phyloP scores from a whole-genome alignment of 805 yeast species.

The Saturnispora serradocipensis region DNA sequence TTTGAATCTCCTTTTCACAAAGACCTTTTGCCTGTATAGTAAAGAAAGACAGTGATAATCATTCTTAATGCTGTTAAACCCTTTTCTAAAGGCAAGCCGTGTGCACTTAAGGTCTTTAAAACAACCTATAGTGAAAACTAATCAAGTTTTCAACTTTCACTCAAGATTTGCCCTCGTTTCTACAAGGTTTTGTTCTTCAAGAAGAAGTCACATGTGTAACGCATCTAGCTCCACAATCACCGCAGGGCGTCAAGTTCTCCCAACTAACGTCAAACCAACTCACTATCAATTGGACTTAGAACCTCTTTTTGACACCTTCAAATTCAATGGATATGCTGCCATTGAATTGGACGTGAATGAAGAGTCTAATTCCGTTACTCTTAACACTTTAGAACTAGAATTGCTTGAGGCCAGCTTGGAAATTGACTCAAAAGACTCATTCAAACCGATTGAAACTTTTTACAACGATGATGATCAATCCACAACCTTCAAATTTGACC shows the following conservation, averaged over 20 bases:
- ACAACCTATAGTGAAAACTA: neutral
- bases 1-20: neutral
- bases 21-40: neutral
- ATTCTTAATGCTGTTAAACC: neutral
- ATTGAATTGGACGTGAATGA: slow-evolving; percentile 41
- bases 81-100: neutral
- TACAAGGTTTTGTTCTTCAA: slow-evolving; percentile 3
- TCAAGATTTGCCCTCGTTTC: slow-evolving; percentile 1
- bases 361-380: slow-evolving; percentile 38
- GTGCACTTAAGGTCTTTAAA: neutral
- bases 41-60: neutral
- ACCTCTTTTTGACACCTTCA: slow-evolving; percentile 30
- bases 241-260: slow-evolving; percentile 25
- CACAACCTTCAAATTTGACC: slow-evolving; percentile 50
- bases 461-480: slow-evolving; percentile 52
- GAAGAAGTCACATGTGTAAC: slow-evolving; percentile 4
- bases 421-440: slow-evolving; percentile 12
- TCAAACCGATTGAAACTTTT: slow-evolving; percentile 15
- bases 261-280: slow-evolving; percentile 54
- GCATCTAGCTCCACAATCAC: neutral
- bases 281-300: slow-evolving; percentile 60
- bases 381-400: slow-evolving; percentile 31
- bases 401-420: slow-evolving; percentile 16
- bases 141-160: neutral
- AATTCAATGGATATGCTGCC: slow-evolving; percentile 43